Percentiles rank a stretch among this genome's conserved stretches.
phyloP scores from a whole-genome alignment of 495 filamentous ascomycete species.

The Talaromyces trachyspermus region DNA sequence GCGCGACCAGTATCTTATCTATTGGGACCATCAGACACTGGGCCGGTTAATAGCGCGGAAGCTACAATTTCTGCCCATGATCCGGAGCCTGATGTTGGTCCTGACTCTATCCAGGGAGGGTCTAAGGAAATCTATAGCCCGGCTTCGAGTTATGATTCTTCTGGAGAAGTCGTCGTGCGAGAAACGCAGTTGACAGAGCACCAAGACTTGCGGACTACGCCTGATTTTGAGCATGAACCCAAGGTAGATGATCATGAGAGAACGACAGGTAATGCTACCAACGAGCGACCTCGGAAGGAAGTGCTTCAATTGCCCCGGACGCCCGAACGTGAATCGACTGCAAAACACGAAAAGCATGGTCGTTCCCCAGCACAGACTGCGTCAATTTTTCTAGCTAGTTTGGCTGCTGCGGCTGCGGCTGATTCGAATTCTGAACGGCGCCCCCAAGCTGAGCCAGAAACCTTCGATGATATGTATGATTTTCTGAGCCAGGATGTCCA shows the following conservation, averaged over 20 bases:
- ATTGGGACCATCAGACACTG: constrained; percentile 14
- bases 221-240: background rate
- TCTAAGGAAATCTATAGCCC: background rate
- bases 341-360: background rate
- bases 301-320: constrained; percentile 29
- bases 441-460: background rate
- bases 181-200: constrained; percentile 5
- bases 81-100: background rate
- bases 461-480: constrained; percentile 1
- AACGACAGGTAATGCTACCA: background rate
- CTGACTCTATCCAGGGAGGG: constrained; percentile 1
- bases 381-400: too few relatives aligned
- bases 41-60: background rate
- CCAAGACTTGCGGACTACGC: background rate
- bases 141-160: background rate
- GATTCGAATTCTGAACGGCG: background rate
- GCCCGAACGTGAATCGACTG: constrained; percentile 15
- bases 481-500: background rate
- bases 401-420: too few relatives aligned
- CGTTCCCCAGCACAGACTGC: too few relatives aligned
- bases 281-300: constrained; percentile 4
- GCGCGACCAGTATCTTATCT: constrained; percentile 28
- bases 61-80: background rate
- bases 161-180: background rate
- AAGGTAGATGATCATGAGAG: background rate